Evolutionary conservation across 2,329 filamentous ascomycete species (phyloP), one percentile per base, ranked within the genome.

Genomic region (Claviceps sorghi): DNA sequence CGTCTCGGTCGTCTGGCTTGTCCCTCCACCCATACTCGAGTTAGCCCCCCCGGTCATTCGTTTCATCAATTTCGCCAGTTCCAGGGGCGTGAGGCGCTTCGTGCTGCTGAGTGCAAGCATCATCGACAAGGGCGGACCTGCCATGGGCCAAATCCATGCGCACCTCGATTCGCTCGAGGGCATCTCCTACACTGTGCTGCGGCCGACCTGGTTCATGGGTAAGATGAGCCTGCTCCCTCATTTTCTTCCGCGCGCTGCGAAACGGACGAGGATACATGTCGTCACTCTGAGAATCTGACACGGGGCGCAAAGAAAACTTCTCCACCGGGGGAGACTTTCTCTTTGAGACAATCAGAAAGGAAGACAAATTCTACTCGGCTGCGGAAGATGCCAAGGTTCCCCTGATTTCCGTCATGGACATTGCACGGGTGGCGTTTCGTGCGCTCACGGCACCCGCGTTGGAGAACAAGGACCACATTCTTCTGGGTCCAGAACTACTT

Each of bases 171-270:
- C 34, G 6, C 17, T 49, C 19, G 17, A 17, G 34, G 21, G 13
- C 13, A 22, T 49, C 47, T 40, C 26, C 11, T 49, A 49, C 22
- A 19, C 47, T 3, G 47, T 49, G n/a, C 47, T 49, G 34, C 47
- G 47, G 7, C 47, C 47, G 22, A 49, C 34, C 22, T 49, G 47
- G 47, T 49, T 49, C 21, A 49, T 49, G 47, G 47, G 47, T 49
- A 40, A 40, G 32, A 47, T 13, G 45, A 30, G 6, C 19, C n/a
- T 4, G 43, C n/a, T n/a, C n/a, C n/a, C n/a, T n/a, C n/a, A 11
- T 22, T 15, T 22, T 8, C 22, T 15, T 1, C 4, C 2, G 11
- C 41, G 10, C 13, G 1, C 0, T 17, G 38, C 6, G 17, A 2
- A 5, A 0, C 0, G 19, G 42, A n/a, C 4, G 8, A 5, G 19